Evolutionary conservation across 768 basidiomycete genomes (phyloP), one percentile per base, ranked within the genome.

Genomic region (Paxillus ammoniavirescens): DNA sequence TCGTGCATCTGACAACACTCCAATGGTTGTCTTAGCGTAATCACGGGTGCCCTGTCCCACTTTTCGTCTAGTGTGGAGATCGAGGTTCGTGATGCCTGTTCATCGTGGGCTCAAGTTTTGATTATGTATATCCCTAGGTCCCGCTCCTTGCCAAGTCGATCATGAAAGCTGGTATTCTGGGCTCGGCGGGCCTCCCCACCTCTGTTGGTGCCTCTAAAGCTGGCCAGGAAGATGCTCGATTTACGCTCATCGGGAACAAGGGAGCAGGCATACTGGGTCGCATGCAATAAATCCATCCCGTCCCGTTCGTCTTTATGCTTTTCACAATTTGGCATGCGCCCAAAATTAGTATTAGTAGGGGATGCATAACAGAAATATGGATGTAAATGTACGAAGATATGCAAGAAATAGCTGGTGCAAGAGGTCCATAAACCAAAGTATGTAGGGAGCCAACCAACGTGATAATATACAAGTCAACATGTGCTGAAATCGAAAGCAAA

Each of bases 231-330:
- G 76, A 61, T 7, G 65, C 67, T 0, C 64, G 60, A 43, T 87
- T 81, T 54, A 85, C 82, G 1, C n/a, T 81, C n/a, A 73, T 89
- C 42, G 64, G 62, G 5, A 89, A 88, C 61, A 61, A 72, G 28
- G 82, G 80, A 31, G 76, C 82, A 5, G 50, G 75, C 42, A 70
- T 69, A 44, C 65, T 86, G 35, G 78, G 62, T 17, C 26, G 49
- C 41, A 53, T 6, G 28, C 18, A 21, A 33, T 45, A 40, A 6
- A 40, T 3, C 21, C 21, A 21, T 21, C 21, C 21, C 21, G 21
- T 21, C 21, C 37, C 12, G 13, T n/a, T 15, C 37, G 37, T 13
- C 13, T 3, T 35, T 35, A 1, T 35, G 35, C 35, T 14, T 12
- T 35, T 14, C 35, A 5, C 13, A 35, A 14, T 13, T n/a, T 10